phyloP scores from a whole-genome alignment of 257 asterid genomes.

The Jacaranda copaia region DNA sequence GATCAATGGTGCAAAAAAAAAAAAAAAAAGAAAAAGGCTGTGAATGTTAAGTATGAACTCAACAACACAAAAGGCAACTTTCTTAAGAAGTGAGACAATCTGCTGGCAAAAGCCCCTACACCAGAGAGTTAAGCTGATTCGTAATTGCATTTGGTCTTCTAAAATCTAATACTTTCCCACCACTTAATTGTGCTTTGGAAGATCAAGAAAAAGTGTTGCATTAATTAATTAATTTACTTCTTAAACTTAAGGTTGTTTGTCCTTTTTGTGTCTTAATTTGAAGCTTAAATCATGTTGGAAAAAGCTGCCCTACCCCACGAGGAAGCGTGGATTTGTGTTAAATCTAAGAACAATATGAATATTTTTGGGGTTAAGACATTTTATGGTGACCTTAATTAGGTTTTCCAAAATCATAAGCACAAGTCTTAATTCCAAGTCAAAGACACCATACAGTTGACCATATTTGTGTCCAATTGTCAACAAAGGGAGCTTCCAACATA shows the following conservation, averaged over 20 bases:
- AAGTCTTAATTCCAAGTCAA: slow-evolving; percentile 25
- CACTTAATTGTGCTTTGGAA: neutral
- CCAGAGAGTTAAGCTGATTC: slow-evolving; percentile 35
- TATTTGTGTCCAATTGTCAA: slow-evolving; percentile 30
- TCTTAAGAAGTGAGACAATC: slow-evolving; percentile 39
- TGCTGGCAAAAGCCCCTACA: slow-evolving; percentile 44
- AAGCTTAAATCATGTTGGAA: neutral
- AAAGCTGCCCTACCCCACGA: slow-evolving; percentile 18
- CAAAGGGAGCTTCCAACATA: neutral
- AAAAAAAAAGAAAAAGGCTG: slow-evolving; percentile 30
- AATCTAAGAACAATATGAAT: neutral
- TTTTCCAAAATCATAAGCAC: neutral
- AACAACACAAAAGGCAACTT: slow-evolving; percentile 36
- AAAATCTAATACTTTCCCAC: slow-evolving; percentile 2
- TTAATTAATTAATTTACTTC: slow-evolving; percentile 7
- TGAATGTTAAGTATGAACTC: slow-evolving; percentile 45
- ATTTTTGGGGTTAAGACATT: neutral
- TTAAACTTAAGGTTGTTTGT: neutral
- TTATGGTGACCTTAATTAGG: neutral
- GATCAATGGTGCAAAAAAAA: slow-evolving; percentile 26
- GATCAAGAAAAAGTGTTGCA: slow-evolving; percentile 4
- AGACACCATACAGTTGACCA: slow-evolving; percentile 41
- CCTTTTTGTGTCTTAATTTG: neutral
- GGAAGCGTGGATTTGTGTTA: neutral
- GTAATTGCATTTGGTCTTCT: slow-evolving; percentile 34